Evolutionary conservation across 371 early-diverging fungal genomes (phyloP).

Genomic region (Syncephalastrum racemosum): DNA sequence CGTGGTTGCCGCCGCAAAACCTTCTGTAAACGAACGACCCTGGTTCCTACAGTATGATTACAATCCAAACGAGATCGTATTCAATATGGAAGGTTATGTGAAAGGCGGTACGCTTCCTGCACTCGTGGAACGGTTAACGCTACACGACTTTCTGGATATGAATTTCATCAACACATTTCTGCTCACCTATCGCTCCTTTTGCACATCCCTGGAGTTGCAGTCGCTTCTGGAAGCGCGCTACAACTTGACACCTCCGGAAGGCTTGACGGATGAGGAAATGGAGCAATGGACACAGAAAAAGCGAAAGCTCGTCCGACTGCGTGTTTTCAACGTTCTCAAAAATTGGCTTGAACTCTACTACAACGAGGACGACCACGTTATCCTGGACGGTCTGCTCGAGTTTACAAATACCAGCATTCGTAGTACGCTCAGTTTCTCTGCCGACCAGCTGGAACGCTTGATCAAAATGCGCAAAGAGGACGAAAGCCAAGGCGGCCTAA

Average conservation of each 20-base stretch:
- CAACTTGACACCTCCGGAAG: constrained; percentile 69
- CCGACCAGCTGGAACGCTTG: constrained; percentile 72
- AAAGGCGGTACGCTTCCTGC: constrained; percentile 88
- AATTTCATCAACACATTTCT: constrained; percentile 82
- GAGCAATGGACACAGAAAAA: constrained; percentile 82
- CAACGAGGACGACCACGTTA: constrained; percentile 64
- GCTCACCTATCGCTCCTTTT: constrained; percentile 88
- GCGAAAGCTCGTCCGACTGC: constrained; percentile 79
- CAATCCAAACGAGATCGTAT: constrained; percentile 64
- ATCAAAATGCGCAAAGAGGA: constrained; percentile 69
- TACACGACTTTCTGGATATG: constrained; percentile 78
- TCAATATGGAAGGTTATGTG: constrained; percentile 83
- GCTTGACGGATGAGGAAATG: constrained; percentile 62
- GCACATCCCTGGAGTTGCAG: constrained; percentile 74
- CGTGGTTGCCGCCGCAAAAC: constrained; percentile 22
- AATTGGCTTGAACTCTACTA: constrained; percentile 90
- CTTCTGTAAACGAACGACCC: constrained; percentile 18
- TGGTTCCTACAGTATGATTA: constrained; percentile 40
- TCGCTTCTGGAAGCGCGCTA: constrained; percentile 71
- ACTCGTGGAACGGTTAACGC: constrained; percentile 84
- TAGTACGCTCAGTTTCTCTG: constrained; percentile 67
- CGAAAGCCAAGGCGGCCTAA: constrained; percentile 52
- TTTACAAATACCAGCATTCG: constrained; percentile 78
- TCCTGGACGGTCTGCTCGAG: constrained; percentile 68
- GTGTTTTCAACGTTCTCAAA: constrained; percentile 89